phyloP scores from a whole-genome alignment of 2,329 filamentous ascomycete species.

The Aspergillus candidus region DNA sequence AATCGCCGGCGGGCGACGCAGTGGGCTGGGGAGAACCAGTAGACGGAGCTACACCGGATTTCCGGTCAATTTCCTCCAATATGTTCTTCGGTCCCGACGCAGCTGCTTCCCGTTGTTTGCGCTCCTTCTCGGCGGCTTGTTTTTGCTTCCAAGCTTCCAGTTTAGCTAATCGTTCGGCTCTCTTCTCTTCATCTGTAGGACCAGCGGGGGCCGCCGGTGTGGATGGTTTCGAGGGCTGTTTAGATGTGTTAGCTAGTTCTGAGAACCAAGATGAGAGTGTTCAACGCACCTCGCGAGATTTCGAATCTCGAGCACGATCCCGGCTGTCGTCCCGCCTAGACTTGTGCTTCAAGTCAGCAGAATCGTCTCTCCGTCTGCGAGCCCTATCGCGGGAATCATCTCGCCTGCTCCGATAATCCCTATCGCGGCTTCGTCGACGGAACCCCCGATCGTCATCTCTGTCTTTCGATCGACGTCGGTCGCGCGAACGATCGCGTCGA shows the following conservation, averaged over 20 bases:
- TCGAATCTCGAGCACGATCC: slow-evolving; percentile 50
- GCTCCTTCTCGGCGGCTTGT: slow-evolving; percentile 65
- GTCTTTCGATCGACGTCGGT: slow-evolving; percentile 57
- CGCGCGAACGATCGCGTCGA: slow-evolving; percentile 57
- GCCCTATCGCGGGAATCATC: slow-evolving; percentile 66
- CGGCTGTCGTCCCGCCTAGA: slow-evolving; percentile 61
- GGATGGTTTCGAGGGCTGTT: slow-evolving; percentile 50
- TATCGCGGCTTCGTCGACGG: slow-evolving; percentile 60
- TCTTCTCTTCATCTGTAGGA: slow-evolving; percentile 66
- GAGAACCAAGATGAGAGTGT: neutral
- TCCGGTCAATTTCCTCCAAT: slow-evolving; percentile 68
- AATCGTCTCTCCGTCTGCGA: slow-evolving; percentile 60
- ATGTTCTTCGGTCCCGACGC: slow-evolving; percentile 61
- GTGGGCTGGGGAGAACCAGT: slow-evolving; percentile 49
- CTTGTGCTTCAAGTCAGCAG: slow-evolving; percentile 63
- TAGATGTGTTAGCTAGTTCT: neutral
- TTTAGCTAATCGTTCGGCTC: slow-evolving; percentile 73
- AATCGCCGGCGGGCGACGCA: slow-evolving; percentile 40
- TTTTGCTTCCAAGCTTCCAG: slow-evolving; percentile 91
- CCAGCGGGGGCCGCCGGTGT: slow-evolving; percentile 37
- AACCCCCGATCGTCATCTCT: slow-evolving; percentile 53
- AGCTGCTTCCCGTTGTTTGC: slow-evolving; percentile 61
- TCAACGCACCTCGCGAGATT: slow-evolving; percentile 53
- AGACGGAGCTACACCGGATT: slow-evolving; percentile 52
- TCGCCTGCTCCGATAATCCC: slow-evolving; percentile 63